These are phyloP conservation scores for Alternaria tenuissima DNA, from an alignment of 2,329 filamentous ascomycete genomes.

Conservation along the genomic window DNA sequence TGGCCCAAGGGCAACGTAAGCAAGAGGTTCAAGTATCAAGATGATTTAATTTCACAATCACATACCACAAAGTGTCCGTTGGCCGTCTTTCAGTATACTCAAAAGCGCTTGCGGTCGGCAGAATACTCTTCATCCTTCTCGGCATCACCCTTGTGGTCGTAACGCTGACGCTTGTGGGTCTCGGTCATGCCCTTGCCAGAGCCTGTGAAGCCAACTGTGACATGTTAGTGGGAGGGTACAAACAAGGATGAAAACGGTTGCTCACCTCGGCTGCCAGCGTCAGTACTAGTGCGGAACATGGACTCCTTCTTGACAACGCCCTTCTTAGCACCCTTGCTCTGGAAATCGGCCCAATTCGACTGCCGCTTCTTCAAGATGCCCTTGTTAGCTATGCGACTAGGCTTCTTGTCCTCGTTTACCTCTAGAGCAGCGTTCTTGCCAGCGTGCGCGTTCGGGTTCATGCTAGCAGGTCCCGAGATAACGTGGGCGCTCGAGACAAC, in stretches of 20 bases:
- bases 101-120: slow-evolving; percentile 17
- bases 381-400: slow-evolving; percentile 83
- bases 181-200: slow-evolving; percentile 97
- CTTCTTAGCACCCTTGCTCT: slow-evolving; percentile 69
- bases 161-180: slow-evolving; percentile 80
- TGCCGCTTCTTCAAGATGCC: slow-evolving; percentile 91
- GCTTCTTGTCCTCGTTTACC: slow-evolving; percentile 71
- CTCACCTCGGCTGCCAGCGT: slow-evolving; percentile 84
- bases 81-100: background rate
- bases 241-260: background rate
- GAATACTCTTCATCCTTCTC: slow-evolving; percentile 34
- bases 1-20: slow-evolving; percentile 29
- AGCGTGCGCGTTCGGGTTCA: slow-evolving; percentile 71
- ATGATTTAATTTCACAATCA: slow-evolving; percentile 1
- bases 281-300: slow-evolving; percentile 94
- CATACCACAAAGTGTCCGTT: slow-evolving; percentile 13
- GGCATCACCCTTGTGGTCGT: slow-evolving; percentile 69
- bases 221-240: slow-evolving; percentile 29
- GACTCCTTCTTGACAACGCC: slow-evolving; percentile 86
- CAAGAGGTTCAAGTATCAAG: slow-evolving; percentile 21
- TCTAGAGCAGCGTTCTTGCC: slow-evolving; percentile 67
- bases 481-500: slow-evolving; percentile 57
- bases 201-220: slow-evolving; percentile 89
- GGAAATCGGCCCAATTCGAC: slow-evolving; percentile 95
- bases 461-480: slow-evolving; percentile 71